These are phyloP conservation scores for Pleurotus citrinopileatus DNA, from an alignment of 768 basidiomycete genomes.

Conservation along the genomic window DNA sequence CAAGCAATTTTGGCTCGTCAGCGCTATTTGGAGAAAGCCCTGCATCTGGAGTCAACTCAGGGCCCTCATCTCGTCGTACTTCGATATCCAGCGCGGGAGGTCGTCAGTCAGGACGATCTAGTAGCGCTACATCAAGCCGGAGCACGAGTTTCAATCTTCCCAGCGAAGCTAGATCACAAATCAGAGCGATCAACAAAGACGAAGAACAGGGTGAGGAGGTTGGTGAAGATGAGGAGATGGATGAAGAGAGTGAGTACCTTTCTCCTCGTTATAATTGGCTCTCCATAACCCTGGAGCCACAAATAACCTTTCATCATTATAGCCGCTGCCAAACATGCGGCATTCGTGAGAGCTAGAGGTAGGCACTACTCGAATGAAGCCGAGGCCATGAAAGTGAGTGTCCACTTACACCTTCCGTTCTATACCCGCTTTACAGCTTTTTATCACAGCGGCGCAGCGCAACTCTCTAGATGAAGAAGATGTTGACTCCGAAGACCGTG, in stretches of 20 bases:
- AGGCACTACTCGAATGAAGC: constrained; percentile 90
- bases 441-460: constrained; percentile 53
- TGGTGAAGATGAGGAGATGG: constrained; percentile 81
- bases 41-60: constrained; percentile 48
- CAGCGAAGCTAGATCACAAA: constrained; percentile 59
- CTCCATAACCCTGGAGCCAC: background rate
- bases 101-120: constrained; percentile 55
- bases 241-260: constrained; percentile 70
- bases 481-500: constrained; percentile 37
- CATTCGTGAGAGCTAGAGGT: constrained; percentile 75
- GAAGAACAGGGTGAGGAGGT: constrained; percentile 62
- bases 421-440: constrained; percentile 6
- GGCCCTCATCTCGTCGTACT: constrained; percentile 70
- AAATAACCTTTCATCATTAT: background rate
- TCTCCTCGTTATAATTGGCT: background rate
- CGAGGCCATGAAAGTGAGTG: constrained; percentile 86
- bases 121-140: constrained; percentile 64
- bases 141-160: constrained; percentile 86
- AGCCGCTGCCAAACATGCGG: constrained; percentile 84
- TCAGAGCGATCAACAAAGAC: constrained; percentile 41
- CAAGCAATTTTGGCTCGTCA: constrained; percentile 32
- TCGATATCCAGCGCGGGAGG: constrained; percentile 68
- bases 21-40: constrained; percentile 44
- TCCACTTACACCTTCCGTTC: constrained; percentile 1
- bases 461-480: constrained; percentile 64